Conservation (phyloP, 305 asterid genomes). For the Plantago lanceolata region DNA sequence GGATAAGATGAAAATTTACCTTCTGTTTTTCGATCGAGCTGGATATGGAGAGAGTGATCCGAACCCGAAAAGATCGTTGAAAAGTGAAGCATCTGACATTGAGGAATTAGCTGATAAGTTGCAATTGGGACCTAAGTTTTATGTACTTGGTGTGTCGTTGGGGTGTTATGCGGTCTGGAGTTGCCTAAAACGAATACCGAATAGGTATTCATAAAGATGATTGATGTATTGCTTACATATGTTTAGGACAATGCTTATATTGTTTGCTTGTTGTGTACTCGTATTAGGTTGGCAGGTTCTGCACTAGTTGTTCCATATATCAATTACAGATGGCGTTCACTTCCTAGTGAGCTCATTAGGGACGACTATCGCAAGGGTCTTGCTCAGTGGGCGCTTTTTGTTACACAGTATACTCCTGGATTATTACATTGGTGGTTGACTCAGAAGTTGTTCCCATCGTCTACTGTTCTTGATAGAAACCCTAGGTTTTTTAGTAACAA, state of each 20-base stretch:
- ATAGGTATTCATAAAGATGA: slow-evolving; percentile 39
- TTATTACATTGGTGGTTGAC: slow-evolving; percentile 82
- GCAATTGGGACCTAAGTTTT: slow-evolving; percentile 63
- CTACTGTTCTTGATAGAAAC: slow-evolving; percentile 65
- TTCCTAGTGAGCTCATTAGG: slow-evolving; percentile 55
- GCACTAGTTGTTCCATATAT: slow-evolving; percentile 76
- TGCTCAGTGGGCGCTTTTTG: slow-evolving; percentile 45
- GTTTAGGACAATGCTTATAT: slow-evolving; percentile 10
- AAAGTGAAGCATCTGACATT: slow-evolving; percentile 74
- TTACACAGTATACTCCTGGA: slow-evolving; percentile 52
- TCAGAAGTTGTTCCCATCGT: slow-evolving; percentile 77
- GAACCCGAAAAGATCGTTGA: slow-evolving; percentile 67
- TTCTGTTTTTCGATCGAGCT: slow-evolving; percentile 72
- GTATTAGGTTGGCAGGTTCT: slow-evolving; percentile 74
- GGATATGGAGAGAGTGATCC: slow-evolving; percentile 95
- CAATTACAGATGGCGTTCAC: slow-evolving; percentile 81
- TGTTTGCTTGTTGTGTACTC: slow-evolving; percentile 7
- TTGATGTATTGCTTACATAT: neutral
- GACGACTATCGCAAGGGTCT: slow-evolving; percentile 79
- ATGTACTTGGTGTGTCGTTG: slow-evolving; percentile 69
- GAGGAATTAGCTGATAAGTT: slow-evolving; percentile 79
- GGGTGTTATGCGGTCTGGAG: slow-evolving; percentile 91
- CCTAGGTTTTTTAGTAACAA: slow-evolving; percentile 62
- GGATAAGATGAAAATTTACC: slow-evolving; percentile 58
- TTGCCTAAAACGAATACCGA: slow-evolving; percentile 66